phyloP scores from a whole-genome alignment of 805 yeast genomes.

The Schwanniomyces polymorphus region DNA sequence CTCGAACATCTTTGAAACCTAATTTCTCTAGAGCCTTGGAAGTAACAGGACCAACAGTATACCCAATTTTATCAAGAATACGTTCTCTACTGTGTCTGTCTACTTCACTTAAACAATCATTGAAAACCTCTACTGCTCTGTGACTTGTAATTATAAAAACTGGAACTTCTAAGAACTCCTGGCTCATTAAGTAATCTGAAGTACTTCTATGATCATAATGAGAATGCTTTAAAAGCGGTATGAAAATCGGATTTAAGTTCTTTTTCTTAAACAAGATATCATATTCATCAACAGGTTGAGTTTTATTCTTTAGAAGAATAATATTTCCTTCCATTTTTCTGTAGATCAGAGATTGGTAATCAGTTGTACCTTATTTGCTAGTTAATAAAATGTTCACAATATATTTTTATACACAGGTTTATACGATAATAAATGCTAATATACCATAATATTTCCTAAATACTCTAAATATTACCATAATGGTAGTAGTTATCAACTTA shows the following conservation, averaged over 20 bases:
- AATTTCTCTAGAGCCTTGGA: conserved; percentile 50
- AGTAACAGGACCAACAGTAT: conserved; percentile 94
- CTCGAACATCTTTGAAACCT: conserved; percentile 70
- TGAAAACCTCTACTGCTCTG: conserved; percentile 82
- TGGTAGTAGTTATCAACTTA: not conserved
- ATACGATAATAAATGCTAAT: not conserved
- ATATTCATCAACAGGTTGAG: conserved; percentile 70
- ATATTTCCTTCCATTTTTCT: conserved; percentile 21
- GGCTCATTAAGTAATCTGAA: conserved; percentile 41
- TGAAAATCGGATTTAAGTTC: conserved; percentile 50
- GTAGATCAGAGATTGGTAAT: not conserved
- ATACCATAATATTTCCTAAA: not conserved
- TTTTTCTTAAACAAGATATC: conserved; percentile 36
- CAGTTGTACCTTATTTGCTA: not conserved
- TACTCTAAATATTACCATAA: not conserved
- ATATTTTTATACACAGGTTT: not conserved
- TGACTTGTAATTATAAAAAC: conserved; percentile 83
- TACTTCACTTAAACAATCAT: conserved; percentile 38
- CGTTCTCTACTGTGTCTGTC: conserved; percentile 13
- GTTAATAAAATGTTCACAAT: not conserved
- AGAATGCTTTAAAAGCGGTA: conserved; percentile 74
- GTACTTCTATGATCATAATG: conserved; percentile 51
- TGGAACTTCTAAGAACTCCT: conserved; percentile 41
- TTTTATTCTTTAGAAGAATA: conserved; percentile 68
- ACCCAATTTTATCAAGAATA: conserved; percentile 55